Conservation (phyloP, 257 asterid species). For the Solanum chiquidenum region DNA sequence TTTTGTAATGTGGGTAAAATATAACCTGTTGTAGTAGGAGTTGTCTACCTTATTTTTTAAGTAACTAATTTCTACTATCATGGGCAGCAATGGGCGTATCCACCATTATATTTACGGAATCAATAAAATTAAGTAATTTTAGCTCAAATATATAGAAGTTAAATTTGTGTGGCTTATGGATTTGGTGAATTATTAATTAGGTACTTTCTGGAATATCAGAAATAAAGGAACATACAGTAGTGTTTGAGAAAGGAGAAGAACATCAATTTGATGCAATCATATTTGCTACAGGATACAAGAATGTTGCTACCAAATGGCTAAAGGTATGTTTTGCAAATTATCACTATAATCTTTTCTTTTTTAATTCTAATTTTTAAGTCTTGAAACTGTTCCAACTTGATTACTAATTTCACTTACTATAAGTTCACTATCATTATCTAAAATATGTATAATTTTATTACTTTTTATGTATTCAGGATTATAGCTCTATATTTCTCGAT, state of each 20-base stretch:
- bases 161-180: no score
- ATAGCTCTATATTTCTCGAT: neutral
- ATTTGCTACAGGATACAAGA: slow-evolving; percentile 49
- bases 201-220: slow-evolving; percentile 24
- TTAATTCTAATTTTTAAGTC: neutral
- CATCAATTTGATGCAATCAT: neutral
- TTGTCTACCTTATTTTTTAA: neutral
- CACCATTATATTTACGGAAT: neutral
- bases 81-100: neutral
- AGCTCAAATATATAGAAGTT: neutral
- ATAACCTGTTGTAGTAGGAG: neutral
- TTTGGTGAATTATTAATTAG: slow-evolving; percentile 4
- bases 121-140: neutral
- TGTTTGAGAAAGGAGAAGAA: slow-evolving; percentile 17
- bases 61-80: neutral
- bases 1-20: neutral
- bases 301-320: slow-evolving; percentile 39
- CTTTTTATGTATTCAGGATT: neutral
- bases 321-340: slow-evolving; percentile 4
- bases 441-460: no score
- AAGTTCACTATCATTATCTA: no score
- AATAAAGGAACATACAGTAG: slow-evolving; percentile 11
- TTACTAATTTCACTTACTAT: no score
- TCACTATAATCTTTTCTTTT: neutral
- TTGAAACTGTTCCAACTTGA: neutral